Evolutionary conservation across 2,329 filamentous ascomycete genomes (phyloP), one percentile per base, ranked within the genome.

Genomic region (Ceratocystis eucalypticola): DNA sequence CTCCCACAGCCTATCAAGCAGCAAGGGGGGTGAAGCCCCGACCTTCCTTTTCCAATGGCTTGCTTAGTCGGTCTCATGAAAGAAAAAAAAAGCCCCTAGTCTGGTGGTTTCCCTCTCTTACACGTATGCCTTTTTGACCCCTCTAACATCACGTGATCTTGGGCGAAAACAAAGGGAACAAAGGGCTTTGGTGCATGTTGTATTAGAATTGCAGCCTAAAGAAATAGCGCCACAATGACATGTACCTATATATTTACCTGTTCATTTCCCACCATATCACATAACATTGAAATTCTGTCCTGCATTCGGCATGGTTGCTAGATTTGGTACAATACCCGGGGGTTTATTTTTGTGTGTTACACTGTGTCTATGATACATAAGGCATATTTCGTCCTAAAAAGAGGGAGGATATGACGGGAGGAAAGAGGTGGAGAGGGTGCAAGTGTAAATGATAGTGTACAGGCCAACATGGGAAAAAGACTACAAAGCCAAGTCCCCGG

Each of bases 281-380:
- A 28, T 17, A 25, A 10, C 48, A 28, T 53, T 12, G 12, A 41
- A 41, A 41, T 41, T 41, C 37, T 12, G 12, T 41, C 4, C 37
- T 50, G 48, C 12, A 50, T 20, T 50, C 7, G 15, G 22, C 2
- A 28, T 53, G 20, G 2, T 15, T 6, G 15, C 7, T 25, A n/a
- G 17, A n/a, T 59, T 59, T 10, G 55, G 55, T n/a, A 59, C 15
- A 48, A 66, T 66, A 55, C 46, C 65, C 59, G 61, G 55, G 44
- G 17, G 45, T 65, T 64, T 55, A 50, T 67, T 67, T 67, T 67
- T 30, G 61, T 65, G 62, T 64, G 61, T 67, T 64, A 67, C 62
- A 67, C 66, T 64, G 55, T 67, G 33, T 67, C 66, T 67, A 67
- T 67, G 66, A 37, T 67, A 67, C 66, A 67, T 37, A 50, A 66